Evolutionary conservation across 2,329 filamentous ascomycete species (phyloP).

Genomic region (Alternaria tenuissima): DNA sequence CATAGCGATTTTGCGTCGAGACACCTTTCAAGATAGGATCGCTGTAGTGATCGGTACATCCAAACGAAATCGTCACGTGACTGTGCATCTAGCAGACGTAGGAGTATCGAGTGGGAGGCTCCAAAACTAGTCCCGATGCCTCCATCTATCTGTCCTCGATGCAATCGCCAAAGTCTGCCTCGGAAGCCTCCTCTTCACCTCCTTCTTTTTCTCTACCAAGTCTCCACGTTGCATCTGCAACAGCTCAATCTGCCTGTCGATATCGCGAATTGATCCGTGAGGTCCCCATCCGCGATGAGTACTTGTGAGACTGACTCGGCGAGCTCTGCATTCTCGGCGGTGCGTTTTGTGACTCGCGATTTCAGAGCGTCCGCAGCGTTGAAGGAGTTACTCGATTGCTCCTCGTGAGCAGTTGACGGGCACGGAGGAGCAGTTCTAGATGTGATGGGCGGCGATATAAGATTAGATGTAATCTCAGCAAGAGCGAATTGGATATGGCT

Average conservation of each 20-base stretch:
- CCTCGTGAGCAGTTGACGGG: neutral
- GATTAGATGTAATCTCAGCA: neutral
- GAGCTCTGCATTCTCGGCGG: constrained; percentile 11
- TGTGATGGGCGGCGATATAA: neutral
- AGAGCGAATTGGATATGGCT: neutral
- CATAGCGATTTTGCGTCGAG: too few relatives aligned
- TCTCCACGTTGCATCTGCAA: neutral
- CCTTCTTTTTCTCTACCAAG: neutral
- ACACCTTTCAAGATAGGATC: too few relatives aligned
- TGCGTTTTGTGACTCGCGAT: constrained; percentile 6
- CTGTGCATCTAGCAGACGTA: too few relatives aligned
- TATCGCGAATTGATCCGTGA: constrained; percentile 2
- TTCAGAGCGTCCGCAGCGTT: neutral
- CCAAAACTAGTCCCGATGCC: neutral
- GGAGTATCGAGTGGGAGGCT: too few relatives aligned
- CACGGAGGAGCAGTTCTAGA: neutral
- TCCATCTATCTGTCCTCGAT: neutral
- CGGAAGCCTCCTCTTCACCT: constrained; percentile 7
- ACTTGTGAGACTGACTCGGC: neutral
- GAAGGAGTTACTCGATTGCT: neutral
- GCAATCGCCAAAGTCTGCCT: constrained; percentile 1
- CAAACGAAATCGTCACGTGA: too few relatives aligned
- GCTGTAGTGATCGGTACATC: too few relatives aligned
- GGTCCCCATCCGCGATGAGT: neutral
- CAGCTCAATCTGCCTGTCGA: constrained; percentile 5